phyloP scores from a whole-genome alignment of 495 filamentous ascomycete genomes.

The Penicillium ochrochloron region DNA sequence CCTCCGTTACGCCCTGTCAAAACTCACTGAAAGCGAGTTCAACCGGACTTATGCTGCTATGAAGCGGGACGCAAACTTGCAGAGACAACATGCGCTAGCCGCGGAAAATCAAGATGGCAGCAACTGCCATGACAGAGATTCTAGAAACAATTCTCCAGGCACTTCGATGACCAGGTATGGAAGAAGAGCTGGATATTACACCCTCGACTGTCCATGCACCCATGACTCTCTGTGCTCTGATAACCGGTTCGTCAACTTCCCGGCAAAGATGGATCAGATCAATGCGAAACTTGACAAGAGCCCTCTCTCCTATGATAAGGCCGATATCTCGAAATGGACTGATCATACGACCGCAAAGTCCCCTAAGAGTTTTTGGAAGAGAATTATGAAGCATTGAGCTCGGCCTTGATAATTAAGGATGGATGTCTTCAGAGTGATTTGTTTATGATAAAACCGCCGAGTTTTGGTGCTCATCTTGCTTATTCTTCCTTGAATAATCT shows the following conservation, averaged over 20 bases:
- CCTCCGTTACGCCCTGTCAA: conserved; percentile 17
- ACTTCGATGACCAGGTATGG: neutral
- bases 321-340: neutral
- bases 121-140: conserved; percentile 6
- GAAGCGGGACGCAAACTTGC: conserved; percentile 8
- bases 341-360: neutral
- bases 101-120: neutral
- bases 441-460: neutral
- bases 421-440: neutral
- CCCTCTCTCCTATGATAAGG: conserved; percentile 7
- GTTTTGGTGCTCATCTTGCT: neutral
- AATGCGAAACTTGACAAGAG: conserved; percentile 11
- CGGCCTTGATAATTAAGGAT: neutral
- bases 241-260: neutral
- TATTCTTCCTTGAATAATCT: neutral
- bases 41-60: conserved; percentile 21
- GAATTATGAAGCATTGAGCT: neutral
- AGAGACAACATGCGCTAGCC: neutral
- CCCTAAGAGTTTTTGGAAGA: neutral
- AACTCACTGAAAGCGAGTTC: conserved; percentile 18
- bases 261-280: conserved; percentile 10
- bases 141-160: neutral
- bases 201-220: too few species aligned
- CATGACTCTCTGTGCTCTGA: neutral
- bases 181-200: neutral